A percentile compares a stretch with the other conserved stretches of the same genome.
Evolutionary conservation across 2,329 filamentous ascomycete genomes (phyloP).

Genomic region (Cercospora canescens): DNA sequence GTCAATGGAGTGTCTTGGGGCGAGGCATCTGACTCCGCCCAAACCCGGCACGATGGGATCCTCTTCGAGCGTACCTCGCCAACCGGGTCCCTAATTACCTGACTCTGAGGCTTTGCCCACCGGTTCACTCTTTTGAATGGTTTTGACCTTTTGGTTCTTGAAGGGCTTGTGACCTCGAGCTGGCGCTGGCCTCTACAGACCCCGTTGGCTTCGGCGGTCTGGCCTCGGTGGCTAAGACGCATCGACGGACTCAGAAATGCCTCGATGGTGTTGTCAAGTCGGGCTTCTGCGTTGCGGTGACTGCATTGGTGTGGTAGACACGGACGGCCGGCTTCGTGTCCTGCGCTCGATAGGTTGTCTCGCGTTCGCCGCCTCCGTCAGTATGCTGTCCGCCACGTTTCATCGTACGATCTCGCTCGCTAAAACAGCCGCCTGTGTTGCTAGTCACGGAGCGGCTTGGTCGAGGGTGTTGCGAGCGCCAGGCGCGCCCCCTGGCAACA

Average conservation of each 20-base stretch:
- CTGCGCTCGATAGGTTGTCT: not conserved
- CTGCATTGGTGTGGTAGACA: not conserved
- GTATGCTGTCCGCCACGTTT: not conserved
- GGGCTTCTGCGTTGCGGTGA: not conserved
- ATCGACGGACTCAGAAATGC: not conserved
- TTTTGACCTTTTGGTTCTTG: too few relatives aligned
- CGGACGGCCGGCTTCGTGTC: not conserved
- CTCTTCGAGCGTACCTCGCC: not conserved
- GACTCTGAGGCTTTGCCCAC: not conserved
- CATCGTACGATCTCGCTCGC: not conserved
- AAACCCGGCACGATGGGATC: not conserved
- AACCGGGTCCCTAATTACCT: not conserved
- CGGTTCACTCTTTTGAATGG: too few relatives aligned
- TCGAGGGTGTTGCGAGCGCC: not conserved
- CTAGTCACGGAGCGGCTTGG: not conserved
- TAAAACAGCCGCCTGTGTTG: not conserved
- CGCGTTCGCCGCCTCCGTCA: not conserved
- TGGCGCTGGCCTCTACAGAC: not conserved
- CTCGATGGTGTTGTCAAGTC: not conserved
- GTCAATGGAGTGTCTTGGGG: not conserved
- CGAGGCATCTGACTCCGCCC: not conserved
- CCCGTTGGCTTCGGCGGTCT: not conserved
- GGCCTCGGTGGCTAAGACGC: not conserved
- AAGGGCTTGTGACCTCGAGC: too few relatives aligned
- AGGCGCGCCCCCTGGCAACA: not conserved